These are phyloP conservation scores for Naumovozyma baii DNA, from an alignment of 805 yeast genomes.

Conservation along the genomic window DNA sequence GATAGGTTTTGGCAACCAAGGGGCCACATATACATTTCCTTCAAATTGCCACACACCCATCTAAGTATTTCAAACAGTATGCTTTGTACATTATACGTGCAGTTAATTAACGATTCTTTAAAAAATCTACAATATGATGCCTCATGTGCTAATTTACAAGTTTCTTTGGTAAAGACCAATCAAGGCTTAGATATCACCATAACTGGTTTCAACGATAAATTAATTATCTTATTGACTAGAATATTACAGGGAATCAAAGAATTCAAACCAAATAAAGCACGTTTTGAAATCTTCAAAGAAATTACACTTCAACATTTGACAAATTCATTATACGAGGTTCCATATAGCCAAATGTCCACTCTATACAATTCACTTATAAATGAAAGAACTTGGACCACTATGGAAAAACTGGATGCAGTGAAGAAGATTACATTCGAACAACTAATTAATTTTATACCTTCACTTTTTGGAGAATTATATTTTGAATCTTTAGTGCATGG, in stretches of 20 bases:
- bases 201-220: slow-evolving; percentile 77
- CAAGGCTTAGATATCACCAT: slow-evolving; percentile 64
- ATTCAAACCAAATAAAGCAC: slow-evolving; percentile 42
- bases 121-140: slow-evolving; percentile 74
- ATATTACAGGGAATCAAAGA: slow-evolving; percentile 45
- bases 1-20: slow-evolving; percentile 85
- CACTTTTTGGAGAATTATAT: slow-evolving; percentile 49
- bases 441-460: slow-evolving; percentile 41
- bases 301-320: slow-evolving; percentile 50
- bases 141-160: slow-evolving; percentile 63
- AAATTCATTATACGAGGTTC: slow-evolving; percentile 64
- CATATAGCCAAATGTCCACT: slow-evolving; percentile 67
- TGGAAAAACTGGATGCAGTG: slow-evolving; percentile 48
- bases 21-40: slow-evolving; percentile 54
- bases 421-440: slow-evolving; percentile 40
- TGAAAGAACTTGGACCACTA: slow-evolving; percentile 58
- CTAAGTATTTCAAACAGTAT: slow-evolving; percentile 50
- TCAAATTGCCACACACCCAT: slow-evolving; percentile 56
- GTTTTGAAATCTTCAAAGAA: slow-evolving; percentile 62
- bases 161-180: slow-evolving; percentile 46
- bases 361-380: slow-evolving; percentile 56
- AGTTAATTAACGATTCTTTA: slow-evolving; percentile 64
- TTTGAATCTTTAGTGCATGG: slow-evolving; percentile 73
- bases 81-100: slow-evolving; percentile 52
- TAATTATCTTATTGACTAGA: slow-evolving; percentile 50